Percentiles rank a stretch among this genome's conserved stretches.
phyloP scores from a whole-genome alignment of 2,329 filamentous ascomycete species.

The Colletotrichum spinosum region DNA sequence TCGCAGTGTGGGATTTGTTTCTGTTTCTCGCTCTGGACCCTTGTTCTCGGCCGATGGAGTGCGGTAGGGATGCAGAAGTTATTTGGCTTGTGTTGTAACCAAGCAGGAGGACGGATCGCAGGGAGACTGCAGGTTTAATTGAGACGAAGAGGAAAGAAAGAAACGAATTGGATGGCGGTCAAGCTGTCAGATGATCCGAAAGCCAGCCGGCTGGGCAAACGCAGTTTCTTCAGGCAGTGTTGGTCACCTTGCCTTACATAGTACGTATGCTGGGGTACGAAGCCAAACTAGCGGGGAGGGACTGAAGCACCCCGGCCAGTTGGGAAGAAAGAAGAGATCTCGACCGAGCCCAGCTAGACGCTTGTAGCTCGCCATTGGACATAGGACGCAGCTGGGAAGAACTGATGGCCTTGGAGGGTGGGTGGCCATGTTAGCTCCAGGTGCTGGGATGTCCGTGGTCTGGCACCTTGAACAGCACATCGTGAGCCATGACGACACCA shows the following conservation, averaged over 20 bases:
- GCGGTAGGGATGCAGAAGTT: not conserved
- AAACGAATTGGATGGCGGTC: slow-evolving; percentile 13
- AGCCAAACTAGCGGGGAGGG: slow-evolving; percentile 30
- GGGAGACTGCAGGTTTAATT: slow-evolving; percentile 5
- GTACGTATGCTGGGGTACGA: slow-evolving; percentile 16
- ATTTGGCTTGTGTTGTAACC: not conserved
- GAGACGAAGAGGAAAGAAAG: slow-evolving; percentile 6
- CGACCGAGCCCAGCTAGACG: not conserved
- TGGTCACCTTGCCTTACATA: not conserved
- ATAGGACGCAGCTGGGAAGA: too few species aligned
- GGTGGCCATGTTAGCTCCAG: slow-evolving; percentile 3
- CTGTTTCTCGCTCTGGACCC: slow-evolving; percentile 19
- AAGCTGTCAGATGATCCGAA: slow-evolving; percentile 34
- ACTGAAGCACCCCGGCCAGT: slow-evolving; percentile 6
- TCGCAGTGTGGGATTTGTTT: slow-evolving; percentile 13
- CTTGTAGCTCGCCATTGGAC: not conserved
- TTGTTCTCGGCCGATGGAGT: slow-evolving; percentile 17
- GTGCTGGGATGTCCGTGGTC: slow-evolving; percentile 13
- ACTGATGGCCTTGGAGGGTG: not conserved
- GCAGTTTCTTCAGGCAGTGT: too few species aligned
- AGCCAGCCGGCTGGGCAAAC: not conserved
- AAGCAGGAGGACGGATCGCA: not conserved
- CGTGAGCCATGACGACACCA: slow-evolving; percentile 37
- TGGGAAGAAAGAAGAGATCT: not conserved
- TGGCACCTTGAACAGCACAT: slow-evolving; percentile 30